phyloP scores from a whole-genome alignment of 495 filamentous ascomycete genomes.

The Talaromyces liani region DNA sequence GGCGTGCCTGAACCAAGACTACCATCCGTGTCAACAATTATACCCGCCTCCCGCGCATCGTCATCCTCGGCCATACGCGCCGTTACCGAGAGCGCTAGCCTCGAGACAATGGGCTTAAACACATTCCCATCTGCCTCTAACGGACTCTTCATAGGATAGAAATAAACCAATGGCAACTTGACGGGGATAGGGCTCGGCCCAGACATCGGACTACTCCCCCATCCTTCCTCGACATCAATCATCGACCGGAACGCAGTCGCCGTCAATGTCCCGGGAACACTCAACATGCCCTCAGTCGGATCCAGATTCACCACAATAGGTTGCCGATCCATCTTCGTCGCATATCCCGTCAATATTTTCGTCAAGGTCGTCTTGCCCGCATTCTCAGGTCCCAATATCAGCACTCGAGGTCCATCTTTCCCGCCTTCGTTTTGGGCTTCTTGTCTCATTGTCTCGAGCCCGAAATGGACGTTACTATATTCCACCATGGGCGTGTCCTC shows the following conservation, averaged over 20 bases:
- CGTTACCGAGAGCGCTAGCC: constrained; percentile 72
- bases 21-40: constrained; percentile 82
- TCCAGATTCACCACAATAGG: constrained; percentile 84
- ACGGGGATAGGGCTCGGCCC: constrained; percentile 82
- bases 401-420: constrained; percentile 66
- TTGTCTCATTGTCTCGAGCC: constrained; percentile 60
- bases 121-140: constrained; percentile 62
- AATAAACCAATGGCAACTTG: constrained; percentile 89
- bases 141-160: constrained; percentile 67
- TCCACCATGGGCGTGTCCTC: constrained; percentile 79
- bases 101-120: constrained; percentile 65
- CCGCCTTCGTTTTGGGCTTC: constrained; percentile 38
- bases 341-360: constrained; percentile 76
- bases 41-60: constrained; percentile 59
- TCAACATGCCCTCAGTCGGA: constrained; percentile 77
- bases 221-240: constrained; percentile 85
- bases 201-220: constrained; percentile 84
- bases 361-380: constrained; percentile 80
- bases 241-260: constrained; percentile 76
- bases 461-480: constrained; percentile 84
- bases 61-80: constrained; percentile 74
- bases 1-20: constrained; percentile 52
- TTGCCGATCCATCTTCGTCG: constrained; percentile 65
- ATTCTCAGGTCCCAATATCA: constrained; percentile 75
- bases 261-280: constrained; percentile 76